These are phyloP conservation scores for Ettlia oleoabundans DNA, from an alignment of 139 green algal species.

Conservation along the genomic window DNA sequence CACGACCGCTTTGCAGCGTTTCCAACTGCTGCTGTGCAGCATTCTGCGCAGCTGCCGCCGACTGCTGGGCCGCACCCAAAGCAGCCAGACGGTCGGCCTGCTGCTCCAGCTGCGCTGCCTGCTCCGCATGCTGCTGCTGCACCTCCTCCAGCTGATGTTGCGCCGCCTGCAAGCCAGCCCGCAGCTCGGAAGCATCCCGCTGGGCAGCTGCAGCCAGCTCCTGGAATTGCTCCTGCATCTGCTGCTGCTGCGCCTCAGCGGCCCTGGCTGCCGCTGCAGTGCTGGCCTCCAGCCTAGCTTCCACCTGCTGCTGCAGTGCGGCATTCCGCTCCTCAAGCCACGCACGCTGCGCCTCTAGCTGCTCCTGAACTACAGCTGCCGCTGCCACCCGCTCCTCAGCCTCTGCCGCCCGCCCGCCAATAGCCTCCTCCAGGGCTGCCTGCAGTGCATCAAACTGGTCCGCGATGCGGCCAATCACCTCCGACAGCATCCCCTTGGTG, in stretches of 20 bases:
- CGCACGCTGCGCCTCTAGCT: conserved; percentile 19
- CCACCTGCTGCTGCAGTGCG: neutral
- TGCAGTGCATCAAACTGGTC: conserved; percentile 55
- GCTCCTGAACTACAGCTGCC: neutral
- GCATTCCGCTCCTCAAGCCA: conserved; percentile 19
- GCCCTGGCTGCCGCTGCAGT: neutral
- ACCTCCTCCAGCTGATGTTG: neutral
- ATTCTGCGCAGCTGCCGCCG: neutral
- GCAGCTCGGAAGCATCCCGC: neutral
- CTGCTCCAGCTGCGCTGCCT: neutral
- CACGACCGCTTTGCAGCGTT: neutral
- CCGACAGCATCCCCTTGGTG: conserved; percentile 16
- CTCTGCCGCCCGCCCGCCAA: conserved; percentile 9
- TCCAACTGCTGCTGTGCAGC: too few species aligned
- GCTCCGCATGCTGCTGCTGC: neutral
- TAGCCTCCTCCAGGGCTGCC: conserved; percentile 36
- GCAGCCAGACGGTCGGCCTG: conserved; percentile 10
- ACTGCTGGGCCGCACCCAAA: neutral
- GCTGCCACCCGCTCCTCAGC: conserved; percentile 10
- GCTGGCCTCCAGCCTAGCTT: neutral
- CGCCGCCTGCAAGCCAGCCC: neutral
- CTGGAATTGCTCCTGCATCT: neutral
- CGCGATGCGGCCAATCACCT: conserved; percentile 39
- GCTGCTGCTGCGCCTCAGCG: neutral
- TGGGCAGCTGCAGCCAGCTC: neutral